Evolutionary conservation across 1,284 basidiomycete genomes (phyloP), one percentile per base, ranked within the genome.

Genomic region (Lentinula novae-zelandiae): DNA sequence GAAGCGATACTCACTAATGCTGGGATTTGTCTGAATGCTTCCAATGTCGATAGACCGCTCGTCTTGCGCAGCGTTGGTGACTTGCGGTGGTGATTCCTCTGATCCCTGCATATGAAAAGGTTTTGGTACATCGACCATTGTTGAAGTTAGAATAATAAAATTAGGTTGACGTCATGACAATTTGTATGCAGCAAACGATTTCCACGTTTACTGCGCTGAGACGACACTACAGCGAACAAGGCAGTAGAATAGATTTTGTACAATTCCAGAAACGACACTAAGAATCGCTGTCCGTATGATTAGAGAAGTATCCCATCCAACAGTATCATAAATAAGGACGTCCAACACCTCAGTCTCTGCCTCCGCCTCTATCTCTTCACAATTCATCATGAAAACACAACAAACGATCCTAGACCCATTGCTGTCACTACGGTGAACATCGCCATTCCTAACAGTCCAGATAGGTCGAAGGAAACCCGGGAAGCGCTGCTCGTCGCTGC

Each of bases 71-170:
- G 36, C 22, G 27, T 34, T 36, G 31, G 31, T 22, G 15, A 17
- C 38, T 27, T 7, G 10, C 15, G 56, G 57, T 13, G 66, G 64
- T n/a, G 67, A 63, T 33, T 66, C 65, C 20, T 67, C 67, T 51
- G 67, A 58, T 31, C 70, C 70, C 51, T 67, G 67, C 70, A 72
- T 70, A 60, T 73, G 64, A 53, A 68, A 69, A n/a, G 70, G 71
- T 52, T 51, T 58, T 12, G 22, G 3, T 44, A 42, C 13, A 34
- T 46, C 42, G 54, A 27, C 34, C 54, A 56, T 56, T 10, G 42
- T 44, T 50, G 49, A 20, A 46, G 44, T 46, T 50, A 5, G 39
- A 42, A 15, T 42, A 12, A 54, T 17, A 7, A 12, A 9, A 20
- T 5, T 10, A 22, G 13, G n/a, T 34, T n/a, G 51, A 53, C 51